Base-by-base conservation (phyloP, 148 eudicot genomes). In the Fagopyrum tataricum region DNA sequence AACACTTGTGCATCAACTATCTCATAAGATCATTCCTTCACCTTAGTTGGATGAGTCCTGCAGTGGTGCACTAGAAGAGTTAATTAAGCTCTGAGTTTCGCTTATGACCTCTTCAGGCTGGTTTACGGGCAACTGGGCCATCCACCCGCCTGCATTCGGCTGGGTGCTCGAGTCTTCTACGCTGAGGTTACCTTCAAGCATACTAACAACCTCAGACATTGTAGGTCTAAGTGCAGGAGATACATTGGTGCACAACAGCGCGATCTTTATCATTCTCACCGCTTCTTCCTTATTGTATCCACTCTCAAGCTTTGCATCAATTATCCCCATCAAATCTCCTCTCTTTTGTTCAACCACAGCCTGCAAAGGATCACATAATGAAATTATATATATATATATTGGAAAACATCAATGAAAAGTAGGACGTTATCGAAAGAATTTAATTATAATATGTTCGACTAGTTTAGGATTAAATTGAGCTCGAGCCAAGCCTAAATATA, bases 151-250 rank as follows among this genome's bases (percentile, higher is more conserved):
- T 55, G 26, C 26, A 55, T 55, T 55, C 8, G 61, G 24, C 24
- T 55, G 11, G 8, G 24, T 20, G 24, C 8, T 20, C 7, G 61
- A 7, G 4, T 55, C 61, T 55, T 55, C 23, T n/a, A 55, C 61
- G 1, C 10, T 55, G 11, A 20, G 24, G 8, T 55, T 18, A 55
- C 61, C 61, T 55, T 55, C 61, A 55, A 55, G 61, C 61, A 55
- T 55, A 10, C 24, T 55, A 21, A 55, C 61, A n/a, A 55, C 61
- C 20, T 55, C 23, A 55, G 61, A 55, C 61, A 55, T 55, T 18
- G 61, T 55, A 55, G 87, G 89, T 74, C 89, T 81, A 13, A 86
- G 80, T 20, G 89, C 76, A 42, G 87, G 89, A 41, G 86, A 83
- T 43, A 82, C 80, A 76, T 79, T 79, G 11, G 85, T 83, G 81